phyloP scores from a whole-genome alignment of 768 basidiomycete species.

The Mycena vitilis region DNA sequence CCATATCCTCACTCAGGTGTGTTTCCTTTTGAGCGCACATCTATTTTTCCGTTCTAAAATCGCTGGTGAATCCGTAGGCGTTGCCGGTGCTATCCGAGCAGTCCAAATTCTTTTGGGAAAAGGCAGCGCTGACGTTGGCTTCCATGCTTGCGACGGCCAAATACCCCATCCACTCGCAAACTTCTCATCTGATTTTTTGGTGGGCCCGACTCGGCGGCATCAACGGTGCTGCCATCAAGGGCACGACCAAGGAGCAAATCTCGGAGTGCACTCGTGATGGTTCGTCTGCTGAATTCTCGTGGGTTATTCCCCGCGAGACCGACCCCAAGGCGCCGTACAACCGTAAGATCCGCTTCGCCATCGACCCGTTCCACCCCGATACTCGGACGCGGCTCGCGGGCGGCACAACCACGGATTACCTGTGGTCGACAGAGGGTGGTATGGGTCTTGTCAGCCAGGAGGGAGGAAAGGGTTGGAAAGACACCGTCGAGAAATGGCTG shows the following conservation, averaged over 20 bases:
- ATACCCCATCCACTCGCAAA: conserved; percentile 34
- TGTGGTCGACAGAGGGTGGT: conserved; percentile 30
- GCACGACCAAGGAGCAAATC: conserved; percentile 25
- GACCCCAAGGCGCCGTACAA: conserved; percentile 33
- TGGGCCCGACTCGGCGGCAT: conserved; percentile 37
- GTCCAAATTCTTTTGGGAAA: conserved; percentile 33
- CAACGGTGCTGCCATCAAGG: conserved; percentile 31
- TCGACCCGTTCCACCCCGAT: conserved; percentile 37
- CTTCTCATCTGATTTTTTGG: conserved; percentile 35
- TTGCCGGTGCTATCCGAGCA: conserved; percentile 32
- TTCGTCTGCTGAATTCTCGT: conserved; percentile 35
- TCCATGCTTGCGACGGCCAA: conserved; percentile 35
- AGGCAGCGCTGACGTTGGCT: conserved; percentile 26
- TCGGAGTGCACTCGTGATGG: conserved; percentile 35
- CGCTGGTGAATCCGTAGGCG: conserved; percentile 14
- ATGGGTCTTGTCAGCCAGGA: conserved; percentile 31
- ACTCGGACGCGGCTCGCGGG: conserved; percentile 32
- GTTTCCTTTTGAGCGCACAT: too few species aligned
- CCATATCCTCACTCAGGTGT: conserved; percentile 28
- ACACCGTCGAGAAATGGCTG: conserved; percentile 33
- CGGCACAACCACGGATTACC: conserved; percentile 31
- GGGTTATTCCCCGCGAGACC: conserved; percentile 32
- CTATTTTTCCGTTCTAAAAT: neutral
- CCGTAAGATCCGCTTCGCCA: conserved; percentile 32
- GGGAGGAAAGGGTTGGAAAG: conserved; percentile 32